A percentile compares a stretch with the other conserved stretches of the same genome.
Conservation (phyloP, 129 eudicot genomes). For the Tagetes patula region DNA sequence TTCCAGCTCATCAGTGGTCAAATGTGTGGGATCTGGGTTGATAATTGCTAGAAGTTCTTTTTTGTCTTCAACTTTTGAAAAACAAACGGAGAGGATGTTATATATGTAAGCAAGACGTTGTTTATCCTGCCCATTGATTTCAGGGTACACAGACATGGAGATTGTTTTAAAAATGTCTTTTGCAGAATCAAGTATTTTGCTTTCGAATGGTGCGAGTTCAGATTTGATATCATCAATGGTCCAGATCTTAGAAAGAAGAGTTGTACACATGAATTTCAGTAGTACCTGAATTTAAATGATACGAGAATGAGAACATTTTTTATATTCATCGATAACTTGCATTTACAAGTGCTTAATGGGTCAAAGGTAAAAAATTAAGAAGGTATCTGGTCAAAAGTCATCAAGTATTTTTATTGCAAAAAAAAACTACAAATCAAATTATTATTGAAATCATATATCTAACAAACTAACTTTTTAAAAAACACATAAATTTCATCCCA, state of each 20-base stretch:
- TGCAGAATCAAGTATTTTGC: slow-evolving; percentile 56
- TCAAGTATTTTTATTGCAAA: neutral
- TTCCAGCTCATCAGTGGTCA: slow-evolving; percentile 32
- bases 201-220: slow-evolving; percentile 59
- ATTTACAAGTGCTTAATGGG: neutral
- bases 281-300: slow-evolving; percentile 58
- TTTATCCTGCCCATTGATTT: slow-evolving; percentile 73
- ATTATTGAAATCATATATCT: neutral
- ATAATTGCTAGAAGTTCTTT: slow-evolving; percentile 18
- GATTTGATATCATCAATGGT: slow-evolving; percentile 63
- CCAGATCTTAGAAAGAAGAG: slow-evolving; percentile 85
- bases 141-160: slow-evolving; percentile 61
- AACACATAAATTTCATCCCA: neutral
- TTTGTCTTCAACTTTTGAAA: slow-evolving; percentile 48
- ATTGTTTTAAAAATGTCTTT: slow-evolving; percentile 52
- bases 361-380: no score
- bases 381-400: neutral
- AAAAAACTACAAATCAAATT: neutral
- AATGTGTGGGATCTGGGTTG: slow-evolving; percentile 22
- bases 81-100: slow-evolving; percentile 69
- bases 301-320: neutral
- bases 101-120: slow-evolving; percentile 65
- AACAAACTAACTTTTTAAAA: neutral
- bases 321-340: neutral
- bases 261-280: slow-evolving; percentile 58